Conservation (phyloP, 495 filamentous ascomycete species). For the Tuber indicum region DNA sequence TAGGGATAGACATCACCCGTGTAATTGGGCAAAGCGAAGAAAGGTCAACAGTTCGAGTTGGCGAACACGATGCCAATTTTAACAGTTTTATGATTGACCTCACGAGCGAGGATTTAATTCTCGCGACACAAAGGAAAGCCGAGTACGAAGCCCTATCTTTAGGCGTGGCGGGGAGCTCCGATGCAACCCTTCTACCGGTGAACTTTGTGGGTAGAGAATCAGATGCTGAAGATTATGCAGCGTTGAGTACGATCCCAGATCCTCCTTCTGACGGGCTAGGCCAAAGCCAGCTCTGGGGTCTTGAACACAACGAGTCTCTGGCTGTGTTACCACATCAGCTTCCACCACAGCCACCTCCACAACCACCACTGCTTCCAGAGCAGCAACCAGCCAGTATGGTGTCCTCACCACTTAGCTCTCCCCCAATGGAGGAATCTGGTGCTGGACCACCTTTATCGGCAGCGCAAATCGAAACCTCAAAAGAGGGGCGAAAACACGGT, state of each 20-base stretch:
- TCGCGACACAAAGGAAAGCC: slow-evolving; percentile 15
- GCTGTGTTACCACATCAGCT: not conserved
- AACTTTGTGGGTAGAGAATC: slow-evolving; percentile 6
- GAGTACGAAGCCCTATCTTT: slow-evolving; percentile 26
- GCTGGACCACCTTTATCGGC: slow-evolving; percentile 6
- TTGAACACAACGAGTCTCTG: not conserved
- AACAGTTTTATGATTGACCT: slow-evolving; percentile 27
- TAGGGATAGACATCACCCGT: slow-evolving; percentile 19
- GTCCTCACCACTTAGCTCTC: not conserved
- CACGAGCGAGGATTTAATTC: slow-evolving; percentile 23
- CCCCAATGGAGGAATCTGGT: not conserved
- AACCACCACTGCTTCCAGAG: not conserved
- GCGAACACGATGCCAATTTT: not conserved
- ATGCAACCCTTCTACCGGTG: not conserved
- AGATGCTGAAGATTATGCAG: slow-evolving; percentile 13
- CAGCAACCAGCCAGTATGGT: not conserved
- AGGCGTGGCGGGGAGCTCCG: not conserved
- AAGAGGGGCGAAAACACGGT: slow-evolving; percentile 13
- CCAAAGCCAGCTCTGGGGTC: not conserved
- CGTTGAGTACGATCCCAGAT: slow-evolving; percentile 28
- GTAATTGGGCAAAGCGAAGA: slow-evolving; percentile 16
- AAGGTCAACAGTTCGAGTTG: slow-evolving; percentile 14
- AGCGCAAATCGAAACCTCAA: slow-evolving; percentile 5
- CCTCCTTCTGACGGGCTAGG: slow-evolving; percentile 14
- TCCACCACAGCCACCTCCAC: slow-evolving; percentile 11